Percentiles rank a stretch among this genome's conserved stretches.
These are phyloP conservation scores for Aspergillus sp. DNA, from an alignment of 2,329 filamentous ascomycete genomes.

Conservation along the genomic window DNA sequence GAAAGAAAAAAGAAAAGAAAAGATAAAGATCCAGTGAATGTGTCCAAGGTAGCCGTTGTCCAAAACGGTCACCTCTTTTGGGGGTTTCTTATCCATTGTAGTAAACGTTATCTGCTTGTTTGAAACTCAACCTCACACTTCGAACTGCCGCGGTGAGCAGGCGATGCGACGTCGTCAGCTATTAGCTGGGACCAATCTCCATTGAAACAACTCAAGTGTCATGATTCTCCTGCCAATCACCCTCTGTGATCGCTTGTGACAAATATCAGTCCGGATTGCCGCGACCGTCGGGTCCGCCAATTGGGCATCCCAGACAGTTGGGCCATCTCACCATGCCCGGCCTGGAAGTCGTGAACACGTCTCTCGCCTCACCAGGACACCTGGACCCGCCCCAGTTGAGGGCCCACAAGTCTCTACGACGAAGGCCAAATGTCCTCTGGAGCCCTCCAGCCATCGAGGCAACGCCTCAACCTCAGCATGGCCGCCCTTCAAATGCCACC, in stretches of 20 bases:
- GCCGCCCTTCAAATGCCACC: conserved; percentile 23
- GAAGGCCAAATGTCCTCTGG: conserved; percentile 33
- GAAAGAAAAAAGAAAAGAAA: neutral
- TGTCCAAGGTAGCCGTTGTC: no score
- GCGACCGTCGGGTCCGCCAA: conserved; percentile 1
- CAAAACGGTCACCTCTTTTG: no score
- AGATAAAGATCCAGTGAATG: no score
- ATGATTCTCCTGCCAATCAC: conserved; percentile 17
- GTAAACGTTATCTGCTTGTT: no score
- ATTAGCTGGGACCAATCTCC: conserved; percentile 16
- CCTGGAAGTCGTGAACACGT: conserved; percentile 30
- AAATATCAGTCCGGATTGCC: neutral
- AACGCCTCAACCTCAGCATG: conserved; percentile 27
- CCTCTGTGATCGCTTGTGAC: conserved; percentile 14
- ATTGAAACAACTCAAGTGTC: conserved; percentile 23
- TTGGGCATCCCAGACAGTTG: conserved; percentile 14
- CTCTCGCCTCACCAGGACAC: conserved; percentile 28
- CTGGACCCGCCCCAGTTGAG: conserved; percentile 36
- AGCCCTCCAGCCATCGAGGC: conserved; percentile 26
- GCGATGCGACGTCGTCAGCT: conserved; percentile 19
- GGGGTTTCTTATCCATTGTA: no score
- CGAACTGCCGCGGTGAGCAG: no score
- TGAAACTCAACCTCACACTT: no score
- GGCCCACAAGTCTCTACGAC: conserved; percentile 45
- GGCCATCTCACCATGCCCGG: conserved; percentile 33